phyloP scores from a whole-genome alignment of 495 filamentous ascomycete genomes.

The Daldinia loculata region DNA sequence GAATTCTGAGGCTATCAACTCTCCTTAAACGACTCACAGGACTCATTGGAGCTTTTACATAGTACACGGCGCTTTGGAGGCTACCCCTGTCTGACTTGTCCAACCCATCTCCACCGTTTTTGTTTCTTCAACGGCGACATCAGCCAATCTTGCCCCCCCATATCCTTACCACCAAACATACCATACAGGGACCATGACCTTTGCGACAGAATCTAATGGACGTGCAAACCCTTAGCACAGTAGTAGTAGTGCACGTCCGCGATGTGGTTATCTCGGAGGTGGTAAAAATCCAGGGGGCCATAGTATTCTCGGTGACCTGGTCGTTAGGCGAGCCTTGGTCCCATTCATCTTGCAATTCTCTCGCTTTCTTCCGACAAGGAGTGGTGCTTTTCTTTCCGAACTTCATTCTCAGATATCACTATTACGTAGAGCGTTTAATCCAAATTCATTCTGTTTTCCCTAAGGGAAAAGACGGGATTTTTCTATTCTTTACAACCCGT shows the following conservation, averaged over 20 bases:
- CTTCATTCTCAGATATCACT: constrained; percentile 45
- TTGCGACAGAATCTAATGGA: constrained; percentile 9
- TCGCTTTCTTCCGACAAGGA: constrained; percentile 23
- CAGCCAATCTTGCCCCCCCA: constrained; percentile 39
- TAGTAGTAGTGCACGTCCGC: constrained; percentile 9
- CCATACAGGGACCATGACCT: constrained; percentile 38
- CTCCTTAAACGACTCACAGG: constrained; percentile 9
- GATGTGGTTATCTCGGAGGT: constrained; percentile 13
- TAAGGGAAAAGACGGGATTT: constrained; percentile 26
- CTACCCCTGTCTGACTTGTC: constrained; percentile 19
- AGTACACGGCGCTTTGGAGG: neutral
- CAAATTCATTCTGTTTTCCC: constrained; percentile 33
- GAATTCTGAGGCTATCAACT: constrained; percentile 33
- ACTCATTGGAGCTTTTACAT: neutral
- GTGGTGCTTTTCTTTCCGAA: constrained; percentile 42
- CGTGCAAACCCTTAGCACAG: constrained; percentile 23
- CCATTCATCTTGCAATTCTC: constrained; percentile 34
- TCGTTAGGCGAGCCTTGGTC: neutral
- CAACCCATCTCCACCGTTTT: constrained; percentile 23
- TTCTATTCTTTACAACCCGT: constrained; percentile 22
- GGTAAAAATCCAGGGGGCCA: neutral
- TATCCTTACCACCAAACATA: constrained; percentile 51
- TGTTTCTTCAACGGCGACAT: neutral
- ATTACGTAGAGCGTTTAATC: constrained; percentile 47
- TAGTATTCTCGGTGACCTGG: neutral